Conservation (phyloP, 75 land plant genomes). For the Ceratopteris richardii region DNA sequence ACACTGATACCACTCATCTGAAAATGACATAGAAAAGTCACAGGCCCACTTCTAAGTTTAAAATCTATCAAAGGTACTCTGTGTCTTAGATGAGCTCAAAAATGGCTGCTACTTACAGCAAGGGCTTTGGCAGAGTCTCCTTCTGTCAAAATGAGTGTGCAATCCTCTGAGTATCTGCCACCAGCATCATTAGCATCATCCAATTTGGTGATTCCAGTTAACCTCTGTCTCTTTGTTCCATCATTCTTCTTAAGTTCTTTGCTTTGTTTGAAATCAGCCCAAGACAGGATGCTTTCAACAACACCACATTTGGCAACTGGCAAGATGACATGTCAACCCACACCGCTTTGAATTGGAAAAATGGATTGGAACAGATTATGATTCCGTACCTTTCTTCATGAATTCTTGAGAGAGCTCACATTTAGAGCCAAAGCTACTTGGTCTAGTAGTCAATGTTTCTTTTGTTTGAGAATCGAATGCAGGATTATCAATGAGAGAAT, state of each 20-base stretch:
- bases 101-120: conserved; percentile 74
- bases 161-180: conserved; percentile 70
- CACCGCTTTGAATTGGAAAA: too few relatives aligned
- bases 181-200: conserved; percentile 98
- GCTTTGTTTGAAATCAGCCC: conserved; percentile 96
- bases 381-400: conserved; percentile 63
- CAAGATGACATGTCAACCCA: not conserved
- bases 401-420: conserved; percentile 74
- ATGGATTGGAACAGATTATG: too few relatives aligned
- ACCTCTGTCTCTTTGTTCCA: conserved; percentile 61
- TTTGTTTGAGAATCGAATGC: conserved; percentile 99
- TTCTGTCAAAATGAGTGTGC: conserved; percentile 93
- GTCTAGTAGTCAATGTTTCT: conserved; percentile 90
- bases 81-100: too few relatives aligned
- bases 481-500: conserved; percentile 95
- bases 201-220: conserved; percentile 66
- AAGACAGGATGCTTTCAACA: conserved; percentile 68
- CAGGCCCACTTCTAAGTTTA: conserved; percentile 98
- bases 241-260: conserved; percentile 96
- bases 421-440: conserved; percentile 80
- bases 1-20: conserved; percentile 92
- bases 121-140: conserved; percentile 99
- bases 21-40: not conserved
- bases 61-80: too few relatives aligned
- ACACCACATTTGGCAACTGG: conserved; percentile 83